Evolutionary conservation across 495 filamentous ascomycete genomes (phyloP), one percentile per base, ranked within the genome.

Genomic region (Aspergillus ellipticus): DNA sequence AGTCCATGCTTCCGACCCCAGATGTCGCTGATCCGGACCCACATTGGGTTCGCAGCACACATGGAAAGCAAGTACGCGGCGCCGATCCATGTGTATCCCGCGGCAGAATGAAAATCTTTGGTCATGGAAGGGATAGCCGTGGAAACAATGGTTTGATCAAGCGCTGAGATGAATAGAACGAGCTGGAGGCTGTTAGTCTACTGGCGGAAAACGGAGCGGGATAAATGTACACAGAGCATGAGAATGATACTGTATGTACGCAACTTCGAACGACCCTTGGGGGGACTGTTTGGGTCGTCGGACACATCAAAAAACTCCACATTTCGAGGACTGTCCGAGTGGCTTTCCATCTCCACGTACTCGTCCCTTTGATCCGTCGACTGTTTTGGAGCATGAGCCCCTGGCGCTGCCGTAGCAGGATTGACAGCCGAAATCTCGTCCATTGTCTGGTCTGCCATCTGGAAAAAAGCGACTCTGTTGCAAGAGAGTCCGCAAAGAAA

Each of bases 1-100:
- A 93, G 69, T 45, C 86, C 83, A 0, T 83, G 83, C 60, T 91
- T 92, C 17, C 89, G 83, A 2, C 89, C 89, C 74, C 79, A 92
- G 50, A 93, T 91, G 61, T 92, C 89, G 33, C 76, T 81, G 43
- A 88, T 65, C 58, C 85, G 85, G 19, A 82, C 86, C 85, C 87
- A 89, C 46, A 67, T 53, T 3, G 70, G 65, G 6, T 53, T 50
- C 6, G 42, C 31, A 4, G 64, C 64, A 1, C 64, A 57, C 13
- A 39, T 58, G 6, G 64, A 59, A 1, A 74, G 56, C 0, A 81
- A 57, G 62, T 77, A 83, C 1, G 79, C 71, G 20, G 69, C 68
- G 10, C 79, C 80, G 22, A 83, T 76, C 81, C 80, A 83, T 7
- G 77, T 77, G 51, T 81, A 84, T 7, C 74, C 81, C 0, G 71